Conservation (phyloP, 192 early-diverging fungal species). For the Coemansia sp. region DNA sequence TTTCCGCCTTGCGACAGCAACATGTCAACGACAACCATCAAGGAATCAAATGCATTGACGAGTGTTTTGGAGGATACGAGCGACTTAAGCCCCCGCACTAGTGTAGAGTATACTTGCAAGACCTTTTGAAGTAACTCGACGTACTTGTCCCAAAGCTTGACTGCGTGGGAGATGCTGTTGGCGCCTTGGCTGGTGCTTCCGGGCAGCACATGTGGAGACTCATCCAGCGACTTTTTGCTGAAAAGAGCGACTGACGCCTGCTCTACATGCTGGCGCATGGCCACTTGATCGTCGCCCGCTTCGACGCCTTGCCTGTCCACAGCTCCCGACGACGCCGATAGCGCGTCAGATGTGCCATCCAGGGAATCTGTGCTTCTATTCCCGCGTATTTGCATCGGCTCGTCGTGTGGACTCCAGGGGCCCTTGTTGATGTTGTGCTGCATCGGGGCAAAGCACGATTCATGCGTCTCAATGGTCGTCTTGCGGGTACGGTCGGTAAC, state of each 20-base stretch:
- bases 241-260: background rate
- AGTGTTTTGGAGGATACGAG: constrained; percentile 1
- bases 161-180: background rate
- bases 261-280: background rate
- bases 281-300: background rate
- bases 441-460: constrained; percentile 19
- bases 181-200: background rate
- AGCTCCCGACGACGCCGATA: background rate
- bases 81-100: constrained; percentile 23
- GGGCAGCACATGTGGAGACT: background rate
- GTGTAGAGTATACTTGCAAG: constrained; percentile 40
- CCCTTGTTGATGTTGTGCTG: background rate
- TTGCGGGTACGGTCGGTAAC: constrained; percentile 14
- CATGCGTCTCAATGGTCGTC: background rate
- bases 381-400: background rate
- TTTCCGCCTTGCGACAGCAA: constrained; percentile 43
- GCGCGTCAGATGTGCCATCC: background rate
- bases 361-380: background rate
- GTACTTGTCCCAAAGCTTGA: constrained; percentile 45
- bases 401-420: background rate
- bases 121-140: constrained; percentile 30
- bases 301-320: background rate
- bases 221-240: background rate
- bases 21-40: constrained; percentile 39
- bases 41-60: constrained; percentile 4